Conservation (phyloP, 2,329 filamentous ascomycete genomes). For the Penicillium sp. region DNA sequence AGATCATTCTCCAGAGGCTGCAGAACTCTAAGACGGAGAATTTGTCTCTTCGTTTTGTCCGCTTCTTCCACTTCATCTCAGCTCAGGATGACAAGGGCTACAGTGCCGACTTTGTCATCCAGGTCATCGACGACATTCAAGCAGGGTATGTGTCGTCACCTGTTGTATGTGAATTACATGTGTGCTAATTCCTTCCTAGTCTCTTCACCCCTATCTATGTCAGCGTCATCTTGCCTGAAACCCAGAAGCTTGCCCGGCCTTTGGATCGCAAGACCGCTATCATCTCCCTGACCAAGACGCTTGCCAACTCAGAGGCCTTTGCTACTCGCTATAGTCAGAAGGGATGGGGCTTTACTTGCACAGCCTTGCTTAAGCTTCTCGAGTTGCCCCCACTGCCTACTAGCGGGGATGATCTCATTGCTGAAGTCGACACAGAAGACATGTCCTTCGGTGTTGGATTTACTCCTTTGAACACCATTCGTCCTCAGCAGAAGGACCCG, state of each 20-base stretch:
- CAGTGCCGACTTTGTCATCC: slow-evolving; percentile 88
- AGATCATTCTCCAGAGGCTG: slow-evolving; percentile 73
- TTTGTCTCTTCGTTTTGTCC: slow-evolving; percentile 81
- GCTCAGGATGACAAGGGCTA: slow-evolving; percentile 77
- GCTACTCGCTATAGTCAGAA: slow-evolving; percentile 72
- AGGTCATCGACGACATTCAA: slow-evolving; percentile 78
- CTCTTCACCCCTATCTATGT: slow-evolving; percentile 86
- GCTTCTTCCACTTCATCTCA: slow-evolving; percentile 91
- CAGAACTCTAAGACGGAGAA: slow-evolving; percentile 75
- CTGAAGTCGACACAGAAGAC: slow-evolving; percentile 90
- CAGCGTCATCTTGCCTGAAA: slow-evolving; percentile 80
- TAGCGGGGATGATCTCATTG: slow-evolving; percentile 71
- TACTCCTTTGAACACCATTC: slow-evolving; percentile 89
- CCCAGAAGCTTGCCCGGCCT: slow-evolving; percentile 81
- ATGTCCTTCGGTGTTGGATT: slow-evolving; percentile 93
- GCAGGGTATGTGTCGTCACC: slow-evolving; percentile 50
- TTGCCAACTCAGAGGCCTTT: slow-evolving; percentile 83
- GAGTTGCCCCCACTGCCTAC: slow-evolving; percentile 79
- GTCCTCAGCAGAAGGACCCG: slow-evolving; percentile 69
- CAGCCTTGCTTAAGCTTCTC: slow-evolving; percentile 82
- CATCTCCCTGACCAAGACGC: slow-evolving; percentile 86
- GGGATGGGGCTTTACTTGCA: slow-evolving; percentile 88
- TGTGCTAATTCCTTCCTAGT: slow-evolving; percentile 33
- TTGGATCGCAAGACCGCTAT: slow-evolving; percentile 92
- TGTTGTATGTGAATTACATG: not conserved